Evolutionary conservation across 1,284 basidiomycete species (phyloP).

Genomic region (Ustilago vetiveriae): DNA sequence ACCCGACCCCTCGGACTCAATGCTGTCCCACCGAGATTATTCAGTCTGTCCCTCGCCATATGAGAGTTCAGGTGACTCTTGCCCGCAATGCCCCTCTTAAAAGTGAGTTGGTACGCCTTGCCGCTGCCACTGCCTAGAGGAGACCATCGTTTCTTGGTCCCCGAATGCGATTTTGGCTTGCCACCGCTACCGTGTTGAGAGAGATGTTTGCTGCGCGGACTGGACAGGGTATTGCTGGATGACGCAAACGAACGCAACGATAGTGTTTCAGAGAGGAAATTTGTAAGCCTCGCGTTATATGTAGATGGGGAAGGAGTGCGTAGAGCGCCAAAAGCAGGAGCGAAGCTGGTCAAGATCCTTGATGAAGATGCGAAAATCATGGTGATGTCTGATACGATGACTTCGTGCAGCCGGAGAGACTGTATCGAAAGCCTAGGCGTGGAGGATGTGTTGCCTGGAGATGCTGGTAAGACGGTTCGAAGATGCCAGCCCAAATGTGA

Average conservation of each 20-base stretch:
- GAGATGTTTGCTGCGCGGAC: constrained; percentile 41
- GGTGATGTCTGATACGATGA: no score
- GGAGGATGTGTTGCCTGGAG: no score
- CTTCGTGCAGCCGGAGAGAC: no score
- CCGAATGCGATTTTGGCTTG: constrained; percentile 57
- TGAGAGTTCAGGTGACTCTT: constrained; percentile 59
- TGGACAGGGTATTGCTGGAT: constrained; percentile 6
- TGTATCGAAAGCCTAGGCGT: no score
- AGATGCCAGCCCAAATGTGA: no score
- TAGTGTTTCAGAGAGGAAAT: not conserved
- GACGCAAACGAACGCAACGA: constrained; percentile 18
- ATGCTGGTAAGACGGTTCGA: no score
- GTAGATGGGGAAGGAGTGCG: constrained; percentile 6
- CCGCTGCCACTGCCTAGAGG: constrained; percentile 50
- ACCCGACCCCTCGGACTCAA: constrained; percentile 47
- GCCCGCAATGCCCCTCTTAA: constrained; percentile 51
- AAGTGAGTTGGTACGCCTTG: constrained; percentile 42
- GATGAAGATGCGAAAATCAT: constrained; percentile 29
- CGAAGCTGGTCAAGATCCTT: constrained; percentile 22
- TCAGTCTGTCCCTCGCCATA: constrained; percentile 56
- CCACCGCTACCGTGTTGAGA: constrained; percentile 44
- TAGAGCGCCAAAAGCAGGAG: constrained; percentile 15
- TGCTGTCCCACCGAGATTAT: constrained; percentile 46
- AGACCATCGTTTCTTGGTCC: constrained; percentile 58
- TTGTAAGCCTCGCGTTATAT: not conserved